Percentiles rank a stretch among this genome's conserved stretches.
Conservation (phyloP, 225 moss, liverwort and hornwort species). For the Anthoceros angustus region DNA sequence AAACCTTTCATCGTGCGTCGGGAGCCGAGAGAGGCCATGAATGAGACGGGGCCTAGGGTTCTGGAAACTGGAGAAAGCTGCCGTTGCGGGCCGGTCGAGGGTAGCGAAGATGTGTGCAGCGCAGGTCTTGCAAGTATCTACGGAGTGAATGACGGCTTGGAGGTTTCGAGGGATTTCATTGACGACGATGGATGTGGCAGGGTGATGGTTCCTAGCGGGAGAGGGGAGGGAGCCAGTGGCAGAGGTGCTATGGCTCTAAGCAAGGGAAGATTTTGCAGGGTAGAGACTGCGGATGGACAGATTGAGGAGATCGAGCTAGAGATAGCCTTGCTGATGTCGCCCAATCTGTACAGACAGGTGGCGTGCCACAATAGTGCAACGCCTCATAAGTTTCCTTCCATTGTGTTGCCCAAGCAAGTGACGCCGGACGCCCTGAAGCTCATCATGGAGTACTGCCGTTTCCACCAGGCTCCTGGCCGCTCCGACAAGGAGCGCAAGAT, state of each 20-base stretch:
- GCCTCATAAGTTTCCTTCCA: background rate
- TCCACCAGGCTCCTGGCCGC: conserved; percentile 69
- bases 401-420: conserved; percentile 22
- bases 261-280: conserved; percentile 1
- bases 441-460: conserved; percentile 78
- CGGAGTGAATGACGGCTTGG: too few relatives aligned
- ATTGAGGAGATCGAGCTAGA: conserved; percentile 3
- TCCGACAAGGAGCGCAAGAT: conserved; percentile 91
- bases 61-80: too few relatives aligned
- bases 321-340: background rate
- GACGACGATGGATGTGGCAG: too few relatives aligned
- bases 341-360: conserved; percentile 1
- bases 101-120: too few relatives aligned
- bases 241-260: background rate
- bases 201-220: too few relatives aligned
- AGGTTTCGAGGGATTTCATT: too few relatives aligned
- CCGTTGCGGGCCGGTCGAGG: too few relatives aligned
- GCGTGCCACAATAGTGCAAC: background rate
- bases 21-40: too few relatives aligned
- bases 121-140: too few relatives aligned
- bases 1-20: too few relatives aligned
- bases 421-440: conserved; percentile 67
- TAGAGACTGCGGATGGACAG: background rate
- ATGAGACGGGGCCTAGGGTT: too few relatives aligned
- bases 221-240: background rate